Conservation (phyloP, 208 protist genomes). For the Chromosphaera perkinsii region DNA sequence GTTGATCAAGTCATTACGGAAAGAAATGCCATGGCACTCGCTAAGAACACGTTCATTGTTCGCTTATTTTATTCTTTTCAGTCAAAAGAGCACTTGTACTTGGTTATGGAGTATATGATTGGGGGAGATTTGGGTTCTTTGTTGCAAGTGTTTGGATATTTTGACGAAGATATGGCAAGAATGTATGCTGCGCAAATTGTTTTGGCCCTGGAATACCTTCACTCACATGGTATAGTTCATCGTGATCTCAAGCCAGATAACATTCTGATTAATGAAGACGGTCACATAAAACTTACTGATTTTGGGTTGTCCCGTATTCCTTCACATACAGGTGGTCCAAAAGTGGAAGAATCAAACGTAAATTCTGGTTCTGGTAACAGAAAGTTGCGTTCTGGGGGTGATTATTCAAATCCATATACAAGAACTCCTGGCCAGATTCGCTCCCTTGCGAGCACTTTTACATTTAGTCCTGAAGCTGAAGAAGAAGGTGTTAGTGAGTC, state of each 20-base stretch:
- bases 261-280: slow-evolving; percentile 57
- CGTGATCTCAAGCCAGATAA: slow-evolving; percentile 65
- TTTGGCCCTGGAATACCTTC: neutral
- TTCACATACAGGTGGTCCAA: neutral
- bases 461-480: too few species aligned
- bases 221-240: slow-evolving; percentile 42
- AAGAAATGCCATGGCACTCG: slow-evolving; percentile 52
- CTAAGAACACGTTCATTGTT: slow-evolving; percentile 64
- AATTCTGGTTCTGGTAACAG: too few species aligned
- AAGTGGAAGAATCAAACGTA: too few species aligned
- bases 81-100: slow-evolving; percentile 43
- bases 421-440: too few species aligned
- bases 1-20: slow-evolving; percentile 59
- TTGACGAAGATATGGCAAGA: slow-evolving; percentile 57
- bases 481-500: too few species aligned
- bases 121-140: slow-evolving; percentile 63
- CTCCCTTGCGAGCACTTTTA: too few species aligned
- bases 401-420: too few species aligned
- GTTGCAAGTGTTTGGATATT: slow-evolving; percentile 45
- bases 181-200: neutral
- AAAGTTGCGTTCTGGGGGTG: too few species aligned
- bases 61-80: slow-evolving; percentile 69
- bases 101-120: slow-evolving; percentile 69
- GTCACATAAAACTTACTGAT: slow-evolving; percentile 68
- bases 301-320: slow-evolving; percentile 60